Base-by-base conservation (phyloP, 176 grass and related monocot species). In the Urochloa ruziziensis region DNA sequence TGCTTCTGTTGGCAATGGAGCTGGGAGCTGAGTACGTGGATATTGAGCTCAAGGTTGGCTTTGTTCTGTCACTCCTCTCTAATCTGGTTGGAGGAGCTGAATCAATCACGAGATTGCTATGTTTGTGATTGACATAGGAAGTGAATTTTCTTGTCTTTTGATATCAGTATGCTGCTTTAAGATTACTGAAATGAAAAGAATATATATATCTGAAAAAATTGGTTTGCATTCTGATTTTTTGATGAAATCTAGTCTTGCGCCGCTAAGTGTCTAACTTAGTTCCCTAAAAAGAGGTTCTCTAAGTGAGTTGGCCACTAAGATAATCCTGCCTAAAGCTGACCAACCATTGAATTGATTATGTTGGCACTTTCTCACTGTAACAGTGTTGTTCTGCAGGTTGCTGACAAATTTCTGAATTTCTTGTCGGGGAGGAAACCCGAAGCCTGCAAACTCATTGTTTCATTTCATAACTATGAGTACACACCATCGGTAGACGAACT, bases 11-110 rank as follows among this genome's bases (percentile, higher is more conserved):
- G 69, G 96, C 96, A 74, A 92, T 96, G 85, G 89, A 99, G 86
- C 74, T 99, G 58, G 93, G 96, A 65, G 96, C 91, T 73, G 96
- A 99, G 69, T 96, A 95, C 33, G 77, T 99, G 62, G 96, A 99
- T 53, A 86, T 99, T 39, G 96, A 99, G 62, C 84, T 96, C 44
- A 99, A 99, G 93, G 96, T 99, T 85, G 39, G 65, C 7, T 54
- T 69, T 43, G 15, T 6, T 24, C 10, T n/a, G n/a, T 44, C 35
- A 1, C 7, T 84, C 46, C 25, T 78, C 27, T 44, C 51, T 17
- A 46, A 25, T 78, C 47, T 37, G 21, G 37, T 67, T 43, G 23
- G 16, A 84, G 32, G 17, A 77, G 79, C 23, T 40, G 46, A 63
- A 62, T 30, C 18, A 1, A 23, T 28, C 42, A 25, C 6, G 62